Evolutionary conservation across 352 stramenopile genomes (phyloP).

Genomic region (Phytopythium ostracodes): DNA sequence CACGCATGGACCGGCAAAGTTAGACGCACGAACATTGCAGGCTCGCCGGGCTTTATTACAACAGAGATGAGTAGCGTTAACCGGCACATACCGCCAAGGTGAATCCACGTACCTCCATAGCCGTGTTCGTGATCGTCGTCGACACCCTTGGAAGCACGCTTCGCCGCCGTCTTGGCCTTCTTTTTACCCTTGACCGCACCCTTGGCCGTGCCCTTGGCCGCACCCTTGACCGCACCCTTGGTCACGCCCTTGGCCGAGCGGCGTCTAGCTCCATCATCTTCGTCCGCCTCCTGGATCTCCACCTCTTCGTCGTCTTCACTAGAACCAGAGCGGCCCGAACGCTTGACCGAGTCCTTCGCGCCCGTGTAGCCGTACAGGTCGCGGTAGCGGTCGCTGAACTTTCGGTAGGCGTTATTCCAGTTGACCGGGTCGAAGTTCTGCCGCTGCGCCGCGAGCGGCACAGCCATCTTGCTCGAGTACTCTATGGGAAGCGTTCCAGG

Average conservation of each 20-base stretch:
- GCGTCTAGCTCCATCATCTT: slow-evolving; percentile 7
- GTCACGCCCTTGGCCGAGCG: slow-evolving; percentile 15
- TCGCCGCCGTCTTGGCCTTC: slow-evolving; percentile 4
- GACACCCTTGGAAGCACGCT: background rate
- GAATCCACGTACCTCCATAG: slow-evolving; percentile 7
- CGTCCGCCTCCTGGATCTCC: slow-evolving; percentile 6
- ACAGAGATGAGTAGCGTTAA: background rate
- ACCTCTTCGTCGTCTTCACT: slow-evolving; percentile 9
- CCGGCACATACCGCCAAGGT: background rate
- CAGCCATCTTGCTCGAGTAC: slow-evolving; percentile 70
- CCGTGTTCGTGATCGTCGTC: slow-evolving; percentile 4
- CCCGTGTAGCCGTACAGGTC: slow-evolving; percentile 41
- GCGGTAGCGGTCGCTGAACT: slow-evolving; percentile 62
- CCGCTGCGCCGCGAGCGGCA: slow-evolving; percentile 39
- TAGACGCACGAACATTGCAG: background rate
- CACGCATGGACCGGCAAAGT: background rate
- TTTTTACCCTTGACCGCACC: slow-evolving; percentile 4
- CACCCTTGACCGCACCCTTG: slow-evolving; percentile 2
- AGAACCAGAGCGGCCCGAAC: background rate
- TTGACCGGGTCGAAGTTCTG: slow-evolving; percentile 39
- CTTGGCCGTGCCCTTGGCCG: slow-evolving; percentile 1
- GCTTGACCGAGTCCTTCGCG: slow-evolving; percentile 1
- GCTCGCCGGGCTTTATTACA: background rate
- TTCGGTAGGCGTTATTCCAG: slow-evolving; percentile 65
- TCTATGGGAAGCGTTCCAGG: slow-evolving; percentile 69